Base-by-base conservation (phyloP, 495 filamentous ascomycete species). In the Aspergillus coremiiformis region DNA sequence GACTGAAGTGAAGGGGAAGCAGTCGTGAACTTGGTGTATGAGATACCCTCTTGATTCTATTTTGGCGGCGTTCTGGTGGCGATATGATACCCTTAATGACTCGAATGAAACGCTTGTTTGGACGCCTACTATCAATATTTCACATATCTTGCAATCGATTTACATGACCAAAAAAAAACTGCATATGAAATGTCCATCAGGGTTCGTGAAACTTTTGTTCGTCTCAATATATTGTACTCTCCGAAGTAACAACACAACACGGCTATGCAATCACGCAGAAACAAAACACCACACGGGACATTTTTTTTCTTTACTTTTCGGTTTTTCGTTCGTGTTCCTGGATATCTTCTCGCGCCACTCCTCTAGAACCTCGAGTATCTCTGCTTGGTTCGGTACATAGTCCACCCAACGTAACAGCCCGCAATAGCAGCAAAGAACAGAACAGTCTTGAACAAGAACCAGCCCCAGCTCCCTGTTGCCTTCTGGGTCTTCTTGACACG, bases 381-480 rank as follows among this genome's bases (percentile, higher is more conserved):
- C 68, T 82, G 79, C 66, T 81, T 81, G 23, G 79, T 77, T 69
- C 91, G 80, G 65, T 86, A 98, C 42, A 84, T 77, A 8, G 89
- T 94, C 59, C 75, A 97, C 9, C 90, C 92, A 21, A 87, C 83
- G 70, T 96, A 98, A 3, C 58, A 85, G 50, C 85, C 90, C 5
- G 71, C 83, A 49, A 84, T 52, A 24, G 79, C 84, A n/a, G 79
- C 64, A 52, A 84, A 67, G 68, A 96, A 86, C 47, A 96, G 51
- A 21, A 96, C 56, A 42, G 84, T 71, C 81, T 95, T 95, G 63
- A 93, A 75, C 46, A 96, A 79, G 76, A 94, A 95, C 92, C 94
- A 94, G 29, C 73, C 75, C 92, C 92, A 97, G 72, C 90, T 82
- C 6, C 89, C 81, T 20, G 75, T 70, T 54, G 71, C 62, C 51